phyloP scores from a whole-genome alignment of 2,329 filamentous ascomycete genomes.

The Ambrosiella beaveri region DNA sequence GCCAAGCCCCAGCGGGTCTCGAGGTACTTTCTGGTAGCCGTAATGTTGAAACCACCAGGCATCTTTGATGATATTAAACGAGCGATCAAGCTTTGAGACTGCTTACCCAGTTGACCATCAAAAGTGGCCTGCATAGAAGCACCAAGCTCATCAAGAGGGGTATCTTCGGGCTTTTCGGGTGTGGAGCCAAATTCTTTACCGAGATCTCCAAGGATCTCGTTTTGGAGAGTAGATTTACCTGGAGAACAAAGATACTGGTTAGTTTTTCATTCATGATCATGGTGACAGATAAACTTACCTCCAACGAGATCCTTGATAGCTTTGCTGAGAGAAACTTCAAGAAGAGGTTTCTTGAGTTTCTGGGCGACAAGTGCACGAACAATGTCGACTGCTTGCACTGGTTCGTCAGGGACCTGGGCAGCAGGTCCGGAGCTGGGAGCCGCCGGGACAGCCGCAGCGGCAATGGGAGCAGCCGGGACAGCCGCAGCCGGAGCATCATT shows the following conservation, averaged over 20 bases:
- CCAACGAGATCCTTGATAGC: constrained; percentile 97
- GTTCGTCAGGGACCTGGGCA: constrained; percentile 68
- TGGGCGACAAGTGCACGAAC: constrained; percentile 80
- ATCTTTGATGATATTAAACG: constrained; percentile 97
- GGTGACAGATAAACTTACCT: constrained; percentile 44
- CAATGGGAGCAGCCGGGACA: constrained; percentile 35
- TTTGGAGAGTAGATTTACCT: constrained; percentile 98
- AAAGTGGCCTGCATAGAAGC: constrained; percentile 97
- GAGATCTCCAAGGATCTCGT: constrained; percentile 93
- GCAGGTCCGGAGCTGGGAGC: constrained; percentile 68
- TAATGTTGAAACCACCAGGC: constrained; percentile 99
- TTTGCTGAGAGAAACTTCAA: constrained; percentile 82
- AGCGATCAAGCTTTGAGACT: constrained; percentile 81
- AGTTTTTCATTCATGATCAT: not conserved
- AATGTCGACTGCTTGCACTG: constrained; percentile 77
- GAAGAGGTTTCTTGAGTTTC: constrained; percentile 87
- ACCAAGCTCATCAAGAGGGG: constrained; percentile 85
- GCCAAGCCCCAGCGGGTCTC: constrained; percentile 86
- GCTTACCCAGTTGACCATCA: constrained; percentile 94
- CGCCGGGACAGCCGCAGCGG: constrained; percentile 38
- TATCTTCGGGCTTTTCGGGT: constrained; percentile 96
- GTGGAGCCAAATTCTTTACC: constrained; percentile 98
- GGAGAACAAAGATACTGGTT: constrained; percentile 6
- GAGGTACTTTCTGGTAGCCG: constrained; percentile 81
- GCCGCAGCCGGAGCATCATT: constrained; percentile 35